Base-by-base conservation (phyloP, 1,284 basidiomycete genomes). In the Puccinia sorghi region DNA sequence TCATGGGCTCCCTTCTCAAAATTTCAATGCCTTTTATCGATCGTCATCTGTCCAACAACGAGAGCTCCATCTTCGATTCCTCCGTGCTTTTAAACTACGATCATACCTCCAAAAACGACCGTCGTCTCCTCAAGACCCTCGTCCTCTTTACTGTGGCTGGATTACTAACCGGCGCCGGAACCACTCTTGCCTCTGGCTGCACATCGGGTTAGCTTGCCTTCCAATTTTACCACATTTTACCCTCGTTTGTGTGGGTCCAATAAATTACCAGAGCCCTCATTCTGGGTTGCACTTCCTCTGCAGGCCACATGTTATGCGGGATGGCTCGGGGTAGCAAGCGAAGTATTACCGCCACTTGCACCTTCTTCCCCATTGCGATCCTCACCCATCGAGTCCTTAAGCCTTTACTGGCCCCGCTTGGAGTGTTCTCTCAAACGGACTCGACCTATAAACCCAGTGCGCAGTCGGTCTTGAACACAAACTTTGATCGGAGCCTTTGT, bases 241-340 rank as follows among this genome's bases (percentile, higher is more conserved):
- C 27, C 20, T 43, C 7, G 6, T 22, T 63, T 39, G 8, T 54
- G 46, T 27, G 6, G 9, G 32, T n/a, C 15, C 0, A 43, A 66
- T 41, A 39, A 17, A 27, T 17, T 11, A 43, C 8, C 12, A 37
- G 17, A 39, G n/a, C 22, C 17, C 27, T 17, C 8, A 41, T 64
- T 9, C 20, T 25, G 22, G 20, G 13, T 59, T 13, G 11, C 7
- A 25, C 46, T 50, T n/a, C 9, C 64, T 64, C 12, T 22, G 9
- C 12, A 74, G 72, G 72, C 25, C 72, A 74, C 27, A 74, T 74
- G 72, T 48, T 74, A 17, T 74, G 72, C 32, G 72, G 72, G 25
- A 50, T 74, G 37, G 56, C 72, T 13, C 56, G 72, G 17, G 72
- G 72, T 37, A 74, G 72, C 37, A 74, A 74, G 46, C 72, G 72